phyloP scores from a whole-genome alignment of 371 early-diverging fungal species.

The Rhizopus delemar region DNA sequence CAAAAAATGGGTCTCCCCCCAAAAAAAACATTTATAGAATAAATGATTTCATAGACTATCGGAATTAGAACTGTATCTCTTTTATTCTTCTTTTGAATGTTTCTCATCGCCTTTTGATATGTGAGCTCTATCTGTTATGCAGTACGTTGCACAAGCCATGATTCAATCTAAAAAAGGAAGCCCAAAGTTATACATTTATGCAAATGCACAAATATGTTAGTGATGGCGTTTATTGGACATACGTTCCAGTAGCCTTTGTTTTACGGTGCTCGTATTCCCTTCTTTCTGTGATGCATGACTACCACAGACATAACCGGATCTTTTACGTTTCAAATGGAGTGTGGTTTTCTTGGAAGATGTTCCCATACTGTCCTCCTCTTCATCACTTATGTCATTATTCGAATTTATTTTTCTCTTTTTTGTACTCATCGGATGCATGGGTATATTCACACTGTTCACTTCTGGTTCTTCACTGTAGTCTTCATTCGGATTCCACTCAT shows the following conservation, averaged over 20 bases:
- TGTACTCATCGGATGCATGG: background rate
- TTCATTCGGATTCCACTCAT: constrained; percentile 9
- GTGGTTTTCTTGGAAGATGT: constrained; percentile 1
- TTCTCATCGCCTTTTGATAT: too few relatives aligned
- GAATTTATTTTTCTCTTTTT: constrained; percentile 1
- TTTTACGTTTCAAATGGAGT: background rate
- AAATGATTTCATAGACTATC: too few relatives aligned
- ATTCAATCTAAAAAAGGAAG: background rate
- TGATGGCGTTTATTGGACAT: constrained; percentile 5
- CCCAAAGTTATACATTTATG: background rate
- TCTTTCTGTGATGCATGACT: constrained; percentile 1
- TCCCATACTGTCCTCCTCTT: constrained; percentile 8
- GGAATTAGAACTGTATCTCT: too few relatives aligned
- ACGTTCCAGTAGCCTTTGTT: constrained; percentile 31
- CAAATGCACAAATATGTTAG: background rate
- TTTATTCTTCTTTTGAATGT: too few relatives aligned
- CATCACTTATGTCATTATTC: constrained; percentile 10
- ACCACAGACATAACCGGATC: background rate
- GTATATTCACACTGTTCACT: constrained; percentile 1
- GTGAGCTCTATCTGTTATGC: too few relatives aligned
- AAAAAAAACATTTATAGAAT: too few relatives aligned
- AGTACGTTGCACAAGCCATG: too few relatives aligned
- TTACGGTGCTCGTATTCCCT: constrained; percentile 15
- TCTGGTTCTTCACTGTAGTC: constrained; percentile 11
- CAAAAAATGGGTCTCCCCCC: too few relatives aligned